Conservation (phyloP, 805 yeast genomes). For the Kodamaea lidongshanica region DNA sequence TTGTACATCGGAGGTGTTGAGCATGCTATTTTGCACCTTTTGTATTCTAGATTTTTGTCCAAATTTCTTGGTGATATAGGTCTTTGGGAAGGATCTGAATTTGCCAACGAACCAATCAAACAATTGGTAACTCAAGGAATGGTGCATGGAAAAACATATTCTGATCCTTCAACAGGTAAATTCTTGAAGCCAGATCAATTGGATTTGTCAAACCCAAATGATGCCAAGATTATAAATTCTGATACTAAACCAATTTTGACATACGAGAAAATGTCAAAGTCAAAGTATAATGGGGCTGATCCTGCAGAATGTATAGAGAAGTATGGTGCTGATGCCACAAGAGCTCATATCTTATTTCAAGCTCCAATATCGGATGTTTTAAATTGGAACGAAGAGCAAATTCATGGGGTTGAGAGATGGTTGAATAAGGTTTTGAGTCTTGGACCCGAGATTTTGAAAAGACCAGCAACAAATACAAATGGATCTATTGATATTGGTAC, state of each 20-base stretch:
- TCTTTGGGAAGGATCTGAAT: slow-evolving; percentile 55
- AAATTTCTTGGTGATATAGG: slow-evolving; percentile 69
- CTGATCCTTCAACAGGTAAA: slow-evolving; percentile 64
- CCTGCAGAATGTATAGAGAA: slow-evolving; percentile 66
- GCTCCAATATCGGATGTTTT: slow-evolving; percentile 81
- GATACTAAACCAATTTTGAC: slow-evolving; percentile 50
- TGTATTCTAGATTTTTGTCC: slow-evolving; percentile 80
- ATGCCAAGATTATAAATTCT: slow-evolving; percentile 44
- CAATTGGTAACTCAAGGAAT: slow-evolving; percentile 89
- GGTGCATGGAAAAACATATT: slow-evolving; percentile 90
- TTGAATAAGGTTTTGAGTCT: slow-evolving; percentile 48
- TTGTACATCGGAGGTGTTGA: slow-evolving; percentile 93
- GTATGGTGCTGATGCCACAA: slow-evolving; percentile 90
- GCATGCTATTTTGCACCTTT: slow-evolving; percentile 88
- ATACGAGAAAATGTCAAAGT: slow-evolving; percentile 93
- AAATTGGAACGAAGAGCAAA: slow-evolving; percentile 86
- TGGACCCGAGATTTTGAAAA: slow-evolving; percentile 11
- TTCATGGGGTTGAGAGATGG: slow-evolving; percentile 88
- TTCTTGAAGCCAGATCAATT: slow-evolving; percentile 78
- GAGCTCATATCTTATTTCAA: slow-evolving; percentile 89
- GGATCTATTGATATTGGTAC: slow-evolving; percentile 9
- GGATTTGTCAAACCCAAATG: slow-evolving; percentile 32
- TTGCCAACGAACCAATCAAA: slow-evolving; percentile 73
- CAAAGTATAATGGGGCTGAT: slow-evolving; percentile 91
- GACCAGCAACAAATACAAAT: background rate